Percentiles rank a stretch among this genome's conserved stretches.
Evolutionary conservation across 257 asterid species (phyloP).

Genomic region (Solanum appendiculatum): DNA sequence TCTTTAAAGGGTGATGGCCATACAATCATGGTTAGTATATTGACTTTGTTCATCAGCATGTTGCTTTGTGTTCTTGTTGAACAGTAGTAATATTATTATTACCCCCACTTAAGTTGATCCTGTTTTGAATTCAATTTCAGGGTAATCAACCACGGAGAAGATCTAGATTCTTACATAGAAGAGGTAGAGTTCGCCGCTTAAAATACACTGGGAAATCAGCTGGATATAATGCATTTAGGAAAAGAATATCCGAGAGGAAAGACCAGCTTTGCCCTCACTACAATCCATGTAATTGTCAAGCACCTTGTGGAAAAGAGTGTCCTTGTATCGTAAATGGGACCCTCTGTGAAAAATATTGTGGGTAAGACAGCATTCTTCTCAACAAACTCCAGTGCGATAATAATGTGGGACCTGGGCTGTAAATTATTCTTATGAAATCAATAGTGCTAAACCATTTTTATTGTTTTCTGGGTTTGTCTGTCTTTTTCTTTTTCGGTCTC

Average conservation of each 20-base stretch:
- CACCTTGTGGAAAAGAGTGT: conserved; percentile 90
- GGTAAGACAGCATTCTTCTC: conserved; percentile 31
- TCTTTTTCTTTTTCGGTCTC: neutral
- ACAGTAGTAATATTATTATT: neutral
- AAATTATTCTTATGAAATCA: neutral
- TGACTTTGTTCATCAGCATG: neutral
- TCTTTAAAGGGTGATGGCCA: conserved; percentile 55
- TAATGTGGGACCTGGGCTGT: neutral
- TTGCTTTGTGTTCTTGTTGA: neutral
- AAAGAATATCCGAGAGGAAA: conserved; percentile 79
- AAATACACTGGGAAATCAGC: conserved; percentile 92
- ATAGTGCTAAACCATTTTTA: neutral
- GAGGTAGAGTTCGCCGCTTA: conserved; percentile 84
- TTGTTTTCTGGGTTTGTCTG: neutral
- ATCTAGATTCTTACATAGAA: conserved; percentile 80
- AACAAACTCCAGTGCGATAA: neutral
- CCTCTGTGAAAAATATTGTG: conserved; percentile 93
- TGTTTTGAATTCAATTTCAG: conserved; percentile 22
- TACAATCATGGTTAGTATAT: conserved; percentile 50
- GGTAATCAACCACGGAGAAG: conserved; percentile 80
- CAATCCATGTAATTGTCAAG: conserved; percentile 89
- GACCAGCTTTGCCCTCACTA: conserved; percentile 91
- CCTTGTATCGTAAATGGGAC: conserved; percentile 81
- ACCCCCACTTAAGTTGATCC: neutral
- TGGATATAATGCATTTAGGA: conserved; percentile 80